Base-by-base conservation (phyloP, 495 filamentous ascomycete genomes). In the Oidiodendron maius region DNA sequence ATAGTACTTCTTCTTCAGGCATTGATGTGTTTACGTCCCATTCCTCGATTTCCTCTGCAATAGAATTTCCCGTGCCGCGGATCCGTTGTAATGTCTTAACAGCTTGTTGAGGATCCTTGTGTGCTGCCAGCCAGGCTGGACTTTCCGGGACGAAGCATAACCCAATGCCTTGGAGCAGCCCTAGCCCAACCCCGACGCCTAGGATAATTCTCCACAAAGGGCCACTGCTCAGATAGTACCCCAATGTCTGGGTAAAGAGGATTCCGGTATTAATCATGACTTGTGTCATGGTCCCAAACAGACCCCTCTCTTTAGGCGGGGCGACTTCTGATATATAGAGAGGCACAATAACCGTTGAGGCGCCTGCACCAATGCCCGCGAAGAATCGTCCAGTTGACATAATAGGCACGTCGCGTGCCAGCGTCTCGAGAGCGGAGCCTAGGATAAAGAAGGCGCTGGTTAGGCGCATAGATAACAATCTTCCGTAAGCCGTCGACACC, bases 191-290 rank as follows among this genome's bases (percentile, higher is more conserved):
- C 11, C 87, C 91, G 9, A 84, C 71, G 0, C 71, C 84, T 6
- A 97, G 71, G 16, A 97, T 90, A 61, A 86, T 72, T 24, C 94
- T 69, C 93, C 93, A 98, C 4, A 83, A 68, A 24, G 75, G 78
- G 3, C 76, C 85, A 50, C 78, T 70, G 66, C 89, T 93, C 40
- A 95, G 66, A 64, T 94, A 96, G 47, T 84, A 91, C 0, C 93
- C 93, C 39, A 96, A 69, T 0, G 82, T 70, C 60, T 97, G 94
- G 0, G 90, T 81, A 22, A 83, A 66, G 10, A 98, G 62, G 41
- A 98, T 97, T 12, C 93, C 93, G n/a, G 93, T 67, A 57, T 96
- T 96, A 62, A 91, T 89, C 70, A 87, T 90, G 52, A 98, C 75
- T 59, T 98, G 93, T 3, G 93, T 98, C 57, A 94, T 82, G 13